Evolutionary conservation across 1,284 basidiomycete species (phyloP), one percentile per base, ranked within the genome.

Genomic region (Pseudozyma sp.): DNA sequence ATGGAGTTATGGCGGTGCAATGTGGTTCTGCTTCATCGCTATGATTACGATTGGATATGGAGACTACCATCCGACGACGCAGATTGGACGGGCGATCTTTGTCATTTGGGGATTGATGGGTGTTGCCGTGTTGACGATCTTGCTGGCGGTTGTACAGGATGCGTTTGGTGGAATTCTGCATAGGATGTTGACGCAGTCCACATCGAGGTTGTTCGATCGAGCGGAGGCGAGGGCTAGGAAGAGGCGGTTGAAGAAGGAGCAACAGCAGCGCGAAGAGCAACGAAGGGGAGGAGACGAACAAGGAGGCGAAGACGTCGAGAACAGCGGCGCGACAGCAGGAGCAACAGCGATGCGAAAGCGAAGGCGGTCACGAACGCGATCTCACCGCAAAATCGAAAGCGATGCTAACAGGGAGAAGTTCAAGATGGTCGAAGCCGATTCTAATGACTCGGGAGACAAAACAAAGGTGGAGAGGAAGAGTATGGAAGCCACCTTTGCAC

Each of bases 41-140:
- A 77, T 81, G 65, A 79, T 79, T 59, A 85, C 84, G 2, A 83
- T 86, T 14, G 67, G 75, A 3, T 80, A 79, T 54, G 67, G 66
- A 8, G 73, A 77, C 47, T 73, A 67, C 42, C 60, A 67, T 42
- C 69, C 68, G 1, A 34, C 48, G 5, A 70, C 76, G 44, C 71
- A 77, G 59, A 89, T 90, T 6, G 92, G 92, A 3, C 88, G 92
- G 25, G 89, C 90, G 6, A 88, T 94, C 51, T 94, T 94, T 83
- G 89, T 93, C 56, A 89, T 90, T 9, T 94, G 93, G 93, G 91
- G 92, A 0, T 85, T 94, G 48, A 45, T 77, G 53, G 70, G 67
- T 52, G 75, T 78, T 45, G 81, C 47, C 43, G 76, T 72, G 53
- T 68, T 66, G 35, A 79, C 52, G 49, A 77, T 85, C 18, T 59